These are phyloP conservation scores for Pseudozyma thailandica DNA, from an alignment of 1,284 basidiomycete genomes.

Conservation along the genomic window DNA sequence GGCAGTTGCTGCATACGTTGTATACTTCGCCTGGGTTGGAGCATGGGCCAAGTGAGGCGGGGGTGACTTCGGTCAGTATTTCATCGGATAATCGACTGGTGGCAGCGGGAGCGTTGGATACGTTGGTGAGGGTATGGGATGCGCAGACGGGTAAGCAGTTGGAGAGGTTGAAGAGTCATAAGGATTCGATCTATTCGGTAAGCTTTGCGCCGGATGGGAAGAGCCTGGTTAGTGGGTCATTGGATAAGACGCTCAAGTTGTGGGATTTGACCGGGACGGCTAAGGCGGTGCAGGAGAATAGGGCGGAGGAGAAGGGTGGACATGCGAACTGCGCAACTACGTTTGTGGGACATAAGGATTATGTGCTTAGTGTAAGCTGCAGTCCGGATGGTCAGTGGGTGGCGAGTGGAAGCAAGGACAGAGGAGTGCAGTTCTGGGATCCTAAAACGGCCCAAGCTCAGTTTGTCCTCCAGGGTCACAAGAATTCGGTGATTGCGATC, in stretches of 20 bases:
- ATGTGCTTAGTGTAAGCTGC: slow-evolving; percentile 81
- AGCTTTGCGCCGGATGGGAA: slow-evolving; percentile 87
- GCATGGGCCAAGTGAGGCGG: slow-evolving; percentile 75
- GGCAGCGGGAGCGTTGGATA: slow-evolving; percentile 85
- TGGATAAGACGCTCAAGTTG: slow-evolving; percentile 87
- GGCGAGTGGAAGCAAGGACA: slow-evolving; percentile 89
- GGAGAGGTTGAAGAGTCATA: slow-evolving; percentile 81
- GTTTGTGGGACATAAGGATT: slow-evolving; percentile 87
- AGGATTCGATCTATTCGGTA: slow-evolving; percentile 84
- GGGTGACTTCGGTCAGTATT: slow-evolving; percentile 79
- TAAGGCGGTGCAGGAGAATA: slow-evolving; percentile 56
- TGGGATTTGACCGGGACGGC: slow-evolving; percentile 79
- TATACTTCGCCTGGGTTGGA: slow-evolving; percentile 69
- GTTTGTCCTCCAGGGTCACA: slow-evolving; percentile 87
- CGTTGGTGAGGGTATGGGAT: slow-evolving; percentile 87
- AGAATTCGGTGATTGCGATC: slow-evolving; percentile 89
- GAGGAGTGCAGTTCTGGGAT: slow-evolving; percentile 82
- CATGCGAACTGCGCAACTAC: slow-evolving; percentile 77
- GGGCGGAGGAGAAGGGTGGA: slow-evolving; percentile 57
- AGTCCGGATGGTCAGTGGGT: slow-evolving; percentile 87
- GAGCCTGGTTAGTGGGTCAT: slow-evolving; percentile 79
- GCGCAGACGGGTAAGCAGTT: slow-evolving; percentile 77
- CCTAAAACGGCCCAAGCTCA: slow-evolving; percentile 79
- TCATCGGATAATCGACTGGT: slow-evolving; percentile 83
- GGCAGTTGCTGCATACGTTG: slow-evolving; percentile 67